Evolutionary conservation across 2,329 filamentous ascomycete species (phyloP).

Genomic region (Thelonectria discophora): DNA sequence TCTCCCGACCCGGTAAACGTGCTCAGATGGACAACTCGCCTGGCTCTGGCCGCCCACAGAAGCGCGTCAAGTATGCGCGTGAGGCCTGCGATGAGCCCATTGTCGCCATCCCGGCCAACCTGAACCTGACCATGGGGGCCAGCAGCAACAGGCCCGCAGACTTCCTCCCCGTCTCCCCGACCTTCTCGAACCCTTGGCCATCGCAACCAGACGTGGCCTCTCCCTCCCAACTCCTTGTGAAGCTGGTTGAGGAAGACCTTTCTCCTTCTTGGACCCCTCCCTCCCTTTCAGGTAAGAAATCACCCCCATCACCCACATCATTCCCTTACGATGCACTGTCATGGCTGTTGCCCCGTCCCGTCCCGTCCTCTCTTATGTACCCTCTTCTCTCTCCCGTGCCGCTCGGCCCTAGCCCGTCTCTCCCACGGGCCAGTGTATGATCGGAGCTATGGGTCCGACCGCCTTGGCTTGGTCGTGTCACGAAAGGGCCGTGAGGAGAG

Average conservation of each 20-base stretch:
- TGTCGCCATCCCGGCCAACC: conserved; percentile 28
- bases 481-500: conserved; percentile 31
- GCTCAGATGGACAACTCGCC: conserved; percentile 39
- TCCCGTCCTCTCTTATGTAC: not conserved
- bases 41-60: conserved; percentile 40
- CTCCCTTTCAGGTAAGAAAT: conserved; percentile 38
- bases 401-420: conserved; percentile 18
- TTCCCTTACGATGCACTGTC: not conserved
- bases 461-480: conserved; percentile 30
- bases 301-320: conserved; percentile 13
- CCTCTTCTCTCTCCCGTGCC: conserved; percentile 4
- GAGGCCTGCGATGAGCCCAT: conserved; percentile 30
- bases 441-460: conserved; percentile 33
- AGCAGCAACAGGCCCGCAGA: conserved; percentile 30
- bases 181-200: conserved; percentile 34
- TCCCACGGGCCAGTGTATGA: conserved; percentile 28
- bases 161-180: conserved; percentile 25
- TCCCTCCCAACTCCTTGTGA: conserved; percentile 36
- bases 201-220: conserved; percentile 30
- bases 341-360: conserved; percentile 3
- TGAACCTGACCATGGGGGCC: conserved; percentile 24
- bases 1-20: conserved; percentile 26
- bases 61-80: conserved; percentile 42
- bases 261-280: conserved; percentile 28
- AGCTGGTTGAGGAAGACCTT: conserved; percentile 35